These are phyloP conservation scores for Nannizzia gypsea DNA, from an alignment of 2,329 filamentous ascomycete species.

Conservation along the genomic window DNA sequence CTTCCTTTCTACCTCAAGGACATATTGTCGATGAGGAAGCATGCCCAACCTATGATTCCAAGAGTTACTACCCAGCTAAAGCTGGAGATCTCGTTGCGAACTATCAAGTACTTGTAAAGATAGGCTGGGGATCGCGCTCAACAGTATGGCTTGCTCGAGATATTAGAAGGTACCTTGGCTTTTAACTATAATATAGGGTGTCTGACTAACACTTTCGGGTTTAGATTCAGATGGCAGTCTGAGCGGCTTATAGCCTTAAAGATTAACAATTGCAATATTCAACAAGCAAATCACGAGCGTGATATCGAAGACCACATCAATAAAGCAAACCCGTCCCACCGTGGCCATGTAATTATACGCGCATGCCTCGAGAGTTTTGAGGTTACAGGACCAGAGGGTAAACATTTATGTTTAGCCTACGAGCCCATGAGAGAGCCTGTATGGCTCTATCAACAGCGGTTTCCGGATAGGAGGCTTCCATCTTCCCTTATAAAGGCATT, in stretches of 20 bases:
- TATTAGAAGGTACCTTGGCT: slow-evolving; percentile 2
- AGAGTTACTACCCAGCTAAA: slow-evolving; percentile 10
- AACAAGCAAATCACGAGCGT: slow-evolving; percentile 12
- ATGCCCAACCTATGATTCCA: slow-evolving; percentile 6
- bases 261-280: neutral
- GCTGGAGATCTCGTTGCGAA: slow-evolving; percentile 9
- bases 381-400: slow-evolving; percentile 15
- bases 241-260: neutral
- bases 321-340: slow-evolving; percentile 17
- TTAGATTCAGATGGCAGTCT: slow-evolving; percentile 7
- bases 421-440: slow-evolving; percentile 26
- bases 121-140: slow-evolving; percentile 12
- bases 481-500: slow-evolving; percentile 19
- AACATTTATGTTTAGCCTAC: slow-evolving; percentile 24
- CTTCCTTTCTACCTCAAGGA: neutral
- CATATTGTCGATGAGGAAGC: slow-evolving; percentile 1
- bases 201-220: neutral
- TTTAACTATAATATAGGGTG: no score
- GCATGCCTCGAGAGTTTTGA: slow-evolving; percentile 21
- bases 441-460: slow-evolving; percentile 20
- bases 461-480: slow-evolving; percentile 16
- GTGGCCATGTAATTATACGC: slow-evolving; percentile 19
- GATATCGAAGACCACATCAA: slow-evolving; percentile 21
- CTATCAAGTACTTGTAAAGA: slow-evolving; percentile 11
- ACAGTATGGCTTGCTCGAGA: slow-evolving; percentile 14